A percentile compares a stretch with the other conserved stretches of the same genome.
phyloP scores from a whole-genome alignment of 2,329 filamentous ascomycete genomes.

The Myriangium duriaei region DNA sequence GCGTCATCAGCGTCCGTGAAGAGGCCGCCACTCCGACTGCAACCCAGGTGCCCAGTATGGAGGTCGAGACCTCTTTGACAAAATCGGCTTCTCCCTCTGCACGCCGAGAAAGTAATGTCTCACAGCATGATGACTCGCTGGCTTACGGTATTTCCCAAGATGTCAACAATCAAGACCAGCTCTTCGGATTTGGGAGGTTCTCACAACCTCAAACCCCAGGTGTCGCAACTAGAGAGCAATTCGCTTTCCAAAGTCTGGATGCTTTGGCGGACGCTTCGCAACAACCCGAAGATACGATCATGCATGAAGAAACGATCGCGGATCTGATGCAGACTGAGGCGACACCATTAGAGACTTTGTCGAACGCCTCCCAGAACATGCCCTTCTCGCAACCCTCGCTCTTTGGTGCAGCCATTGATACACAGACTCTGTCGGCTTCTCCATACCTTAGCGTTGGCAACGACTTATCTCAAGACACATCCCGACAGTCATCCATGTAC shows the following conservation, averaged over 20 bases:
- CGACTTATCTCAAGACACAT: neutral
- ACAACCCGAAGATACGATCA: neutral
- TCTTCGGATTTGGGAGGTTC: neutral
- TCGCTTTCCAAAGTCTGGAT: neutral
- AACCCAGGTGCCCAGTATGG: neutral
- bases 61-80: slow-evolving; percentile 2
- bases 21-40: neutral
- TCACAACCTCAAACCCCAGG: neutral
- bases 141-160: neutral
- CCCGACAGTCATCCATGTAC: neutral
- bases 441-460: slow-evolving; percentile 6
- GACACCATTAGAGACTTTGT: neutral
- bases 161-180: neutral
- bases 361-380: neutral
- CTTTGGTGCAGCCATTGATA: slow-evolving; percentile 2
- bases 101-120: neutral
- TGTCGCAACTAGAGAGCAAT: neutral
- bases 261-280: neutral
- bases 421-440: slow-evolving; percentile 6
- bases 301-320: too few species aligned
- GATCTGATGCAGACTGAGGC: neutral
- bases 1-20: neutral
- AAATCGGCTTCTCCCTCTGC: slow-evolving; percentile 1
- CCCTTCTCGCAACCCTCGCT: neutral
- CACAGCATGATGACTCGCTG: neutral